Base-by-base conservation (phyloP, 768 basidiomycete genomes). In the Boletellus emodensis region DNA sequence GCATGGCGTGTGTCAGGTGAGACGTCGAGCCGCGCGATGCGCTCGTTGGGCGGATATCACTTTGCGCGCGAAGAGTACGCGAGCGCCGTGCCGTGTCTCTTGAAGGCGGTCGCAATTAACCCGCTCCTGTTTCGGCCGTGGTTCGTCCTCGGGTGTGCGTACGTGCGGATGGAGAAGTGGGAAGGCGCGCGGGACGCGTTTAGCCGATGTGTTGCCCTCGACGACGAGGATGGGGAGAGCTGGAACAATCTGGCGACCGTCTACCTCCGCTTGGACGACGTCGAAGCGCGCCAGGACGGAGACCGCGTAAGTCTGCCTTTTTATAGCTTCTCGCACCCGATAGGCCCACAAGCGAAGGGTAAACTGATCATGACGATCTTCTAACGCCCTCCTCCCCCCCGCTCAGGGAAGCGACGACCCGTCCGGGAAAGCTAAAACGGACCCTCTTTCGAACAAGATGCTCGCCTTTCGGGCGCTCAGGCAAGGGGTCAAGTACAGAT, bases 181-280 rank as follows among this genome's bases (percentile, higher is more conserved):
- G 78, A 77, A 14, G 85, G 82, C 12, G 95, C 90, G 3, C 81
- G 83, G 48, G 83, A 85, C 40, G 89, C 90, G 1, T 98, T 98
- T 66, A 73, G 73, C 44, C 77, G 94, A 13, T 93, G 92, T 59
- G 94, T 97, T 1, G 73, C 81, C 12, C 84, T 98, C 52, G 95
- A 98, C 53, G 92, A 94, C 51, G 96, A 98, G 57, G 94, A 99
- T 61, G 92, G 83, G 4, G 95, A 98, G 76, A 95, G 93, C 58
- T 98, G 96, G 96, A 95, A 87, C 60, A 99, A 99, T 66, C 74
- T 99, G 55, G 96, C 95, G 32, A 93, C 87, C 51, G 84, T 94
- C 64, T 96, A 97, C 70, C 80, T 99, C 54, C 85, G 91, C 40
- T 77, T 95, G 67, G 86, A 83, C 11, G 75, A 75, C 6, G 43